Evolutionary conservation across 805 yeast species (phyloP), one percentile per base, ranked within the genome.

Genomic region (Candida arabinofermentans): DNA sequence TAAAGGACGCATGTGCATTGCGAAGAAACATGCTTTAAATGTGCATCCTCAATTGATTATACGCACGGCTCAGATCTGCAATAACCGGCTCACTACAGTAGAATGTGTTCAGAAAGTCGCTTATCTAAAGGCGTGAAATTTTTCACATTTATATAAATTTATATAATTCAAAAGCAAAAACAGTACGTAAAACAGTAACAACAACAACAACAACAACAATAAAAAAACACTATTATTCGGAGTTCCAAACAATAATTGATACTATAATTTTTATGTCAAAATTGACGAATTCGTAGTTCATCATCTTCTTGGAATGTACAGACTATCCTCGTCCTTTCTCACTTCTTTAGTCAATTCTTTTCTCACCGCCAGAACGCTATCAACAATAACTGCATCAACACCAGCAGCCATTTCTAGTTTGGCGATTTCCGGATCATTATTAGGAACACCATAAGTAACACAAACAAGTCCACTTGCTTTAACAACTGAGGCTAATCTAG

Each of bases 381-480:
- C 98, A 3, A 87, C 97, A 65, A 91, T 91, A n/a, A 91, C 97
- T 0, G 99, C 99, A 70, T 91, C 98, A 10, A 91, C 96, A 8
- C 98, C 98, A 3, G 95, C 90, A 48, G 79, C 80, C 83, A 91
- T 83, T 63, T 91, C 96, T 43, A 85, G 68, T 51, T 79, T 81
- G 23, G 95, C 89, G 47, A 81, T 80, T 43, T 78, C 88, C 0
- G 97, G 96, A 27, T 79, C 80, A 55, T 91, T 91, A 61, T 91
- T 91, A 58, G 75, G 72, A 1, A 76, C 73, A 23, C 98, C 98
- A 54, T 91, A 91, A 0, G 96, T 86, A 42, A 91, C 91, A 64
- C 96, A 90, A 10, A 90, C 96, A 48, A 91, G 72, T 0, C 97
- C 97, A 37, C 85, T 78, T 13, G 88, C 81, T 61, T 91, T 91